A percentile compares a stretch with the other conserved stretches of the same genome.
These are phyloP conservation scores for Pseudogymnoascus sp. DNA, from an alignment of 2,329 filamentous ascomycete species.

Conservation along the genomic window DNA sequence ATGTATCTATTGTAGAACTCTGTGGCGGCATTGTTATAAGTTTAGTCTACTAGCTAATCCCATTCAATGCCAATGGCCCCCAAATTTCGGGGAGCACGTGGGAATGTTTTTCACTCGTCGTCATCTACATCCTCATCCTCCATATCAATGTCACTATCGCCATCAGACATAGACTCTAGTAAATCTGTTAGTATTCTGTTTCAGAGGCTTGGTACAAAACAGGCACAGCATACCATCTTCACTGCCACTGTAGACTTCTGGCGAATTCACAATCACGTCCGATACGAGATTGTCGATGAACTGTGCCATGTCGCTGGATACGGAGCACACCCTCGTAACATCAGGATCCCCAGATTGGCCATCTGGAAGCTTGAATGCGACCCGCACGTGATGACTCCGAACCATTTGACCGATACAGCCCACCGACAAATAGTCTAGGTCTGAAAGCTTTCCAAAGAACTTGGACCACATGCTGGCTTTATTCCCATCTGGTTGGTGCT, in stretches of 20 bases:
- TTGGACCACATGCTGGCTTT: slow-evolving; percentile 34
- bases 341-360: background rate
- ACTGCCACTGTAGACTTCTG: background rate
- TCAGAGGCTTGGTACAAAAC: background rate
- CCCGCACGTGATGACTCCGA: background rate
- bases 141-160: background rate
- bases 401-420: background rate
- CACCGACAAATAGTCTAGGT: slow-evolving; percentile 14
- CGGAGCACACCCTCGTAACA: background rate
- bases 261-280: background rate
- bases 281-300: background rate
- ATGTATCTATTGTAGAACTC: background rate
- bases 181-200: background rate
- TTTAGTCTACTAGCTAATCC: background rate
- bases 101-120: background rate
- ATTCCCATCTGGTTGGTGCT: background rate
- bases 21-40: background rate
- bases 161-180: background rate
- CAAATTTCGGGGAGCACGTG: background rate
- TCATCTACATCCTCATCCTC: background rate
- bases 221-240: background rate
- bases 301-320: background rate
- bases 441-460: slow-evolving; percentile 33
- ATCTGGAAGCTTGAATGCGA: background rate
- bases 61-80: background rate